A percentile compares a stretch with the other conserved stretches of the same genome.
Conservation (phyloP, 345 rosid species). For the Linum tenue region DNA sequence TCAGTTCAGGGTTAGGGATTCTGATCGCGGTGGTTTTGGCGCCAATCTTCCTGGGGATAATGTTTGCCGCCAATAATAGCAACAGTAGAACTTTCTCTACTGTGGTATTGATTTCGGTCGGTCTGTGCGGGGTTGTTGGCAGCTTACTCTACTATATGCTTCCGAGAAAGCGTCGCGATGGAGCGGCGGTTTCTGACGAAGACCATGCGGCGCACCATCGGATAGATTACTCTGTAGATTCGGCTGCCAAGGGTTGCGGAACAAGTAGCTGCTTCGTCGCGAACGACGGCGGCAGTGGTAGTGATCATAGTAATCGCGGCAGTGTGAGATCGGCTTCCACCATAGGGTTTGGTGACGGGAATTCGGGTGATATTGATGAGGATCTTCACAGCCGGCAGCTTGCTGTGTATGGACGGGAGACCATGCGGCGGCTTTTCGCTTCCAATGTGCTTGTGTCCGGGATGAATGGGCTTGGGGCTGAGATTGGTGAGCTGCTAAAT, state of each 20-base stretch:
- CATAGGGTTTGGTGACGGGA: slow-evolving; percentile 70
- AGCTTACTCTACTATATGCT: slow-evolving; percentile 52
- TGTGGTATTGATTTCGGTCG: background rate
- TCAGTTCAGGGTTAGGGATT: background rate
- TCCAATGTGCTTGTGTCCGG: slow-evolving; percentile 84
- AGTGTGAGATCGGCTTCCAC: slow-evolving; percentile 15
- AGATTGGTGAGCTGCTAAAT: slow-evolving; percentile 54
- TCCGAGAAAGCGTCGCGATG: slow-evolving; percentile 71
- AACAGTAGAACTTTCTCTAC: background rate
- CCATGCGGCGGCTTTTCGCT: slow-evolving; percentile 92
- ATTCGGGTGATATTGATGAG: slow-evolving; percentile 72
- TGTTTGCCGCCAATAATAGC: background rate
- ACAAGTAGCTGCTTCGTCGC: slow-evolving; percentile 3
- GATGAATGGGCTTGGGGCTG: slow-evolving; percentile 91
- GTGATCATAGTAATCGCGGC: slow-evolving; percentile 11
- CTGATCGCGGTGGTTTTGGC: slow-evolving; percentile 1
- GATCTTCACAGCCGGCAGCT: slow-evolving; percentile 99
- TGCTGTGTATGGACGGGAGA: slow-evolving; percentile 97
- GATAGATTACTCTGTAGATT: slow-evolving; percentile 16
- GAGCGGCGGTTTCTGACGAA: slow-evolving; percentile 24
- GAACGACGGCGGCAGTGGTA: too few species aligned
- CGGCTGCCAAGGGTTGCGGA: slow-evolving; percentile 20
- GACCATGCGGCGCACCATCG: slow-evolving; percentile 39
- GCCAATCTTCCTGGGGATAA: background rate
- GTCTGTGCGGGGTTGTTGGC: background rate